A percentile compares a stretch with the other conserved stretches of the same genome.
These are phyloP conservation scores for Aquilaria malaccensis DNA, from an alignment of 345 rosid genomes.

Conservation along the genomic window DNA sequence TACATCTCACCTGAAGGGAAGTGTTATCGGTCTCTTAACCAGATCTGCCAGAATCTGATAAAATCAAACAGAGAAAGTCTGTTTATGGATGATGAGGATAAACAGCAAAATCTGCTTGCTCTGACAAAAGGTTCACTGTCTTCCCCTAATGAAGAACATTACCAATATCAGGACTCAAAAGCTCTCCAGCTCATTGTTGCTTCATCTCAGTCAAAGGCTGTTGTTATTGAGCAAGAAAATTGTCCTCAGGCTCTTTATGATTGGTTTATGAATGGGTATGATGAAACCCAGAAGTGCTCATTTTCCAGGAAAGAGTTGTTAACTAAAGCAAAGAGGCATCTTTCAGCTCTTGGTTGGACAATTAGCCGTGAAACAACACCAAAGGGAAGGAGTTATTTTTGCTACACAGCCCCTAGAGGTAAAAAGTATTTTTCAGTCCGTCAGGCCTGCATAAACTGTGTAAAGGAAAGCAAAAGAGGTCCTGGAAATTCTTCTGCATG, in stretches of 20 bases:
- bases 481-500: slow-evolving; percentile 8
- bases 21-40: slow-evolving; percentile 43
- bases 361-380: slow-evolving; percentile 4
- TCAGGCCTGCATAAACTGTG: slow-evolving; percentile 32
- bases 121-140: no score
- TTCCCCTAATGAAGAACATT: background rate
- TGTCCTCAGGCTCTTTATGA: slow-evolving; percentile 42
- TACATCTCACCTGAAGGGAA: slow-evolving; percentile 56
- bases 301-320: slow-evolving; percentile 9
- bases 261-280: slow-evolving; percentile 19
- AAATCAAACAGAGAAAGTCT: background rate
- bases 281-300: slow-evolving; percentile 4
- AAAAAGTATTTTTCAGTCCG: slow-evolving; percentile 32
- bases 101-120: background rate
- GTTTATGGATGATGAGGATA: slow-evolving; percentile 10
- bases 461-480: slow-evolving; percentile 11
- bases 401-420: slow-evolving; percentile 32
- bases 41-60: slow-evolving; percentile 33
- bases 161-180: slow-evolving; percentile 5
- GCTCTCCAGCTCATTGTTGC: slow-evolving; percentile 6
- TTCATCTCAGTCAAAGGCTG: slow-evolving; percentile 7
- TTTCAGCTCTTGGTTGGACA: slow-evolving; percentile 42
- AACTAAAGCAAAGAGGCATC: slow-evolving; percentile 39
- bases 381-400: slow-evolving; percentile 18
- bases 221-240: slow-evolving; percentile 23